These are phyloP conservation scores for Coemansia reversa DNA, from an alignment of 192 early-diverging fungal genomes.

Conservation along the genomic window DNA sequence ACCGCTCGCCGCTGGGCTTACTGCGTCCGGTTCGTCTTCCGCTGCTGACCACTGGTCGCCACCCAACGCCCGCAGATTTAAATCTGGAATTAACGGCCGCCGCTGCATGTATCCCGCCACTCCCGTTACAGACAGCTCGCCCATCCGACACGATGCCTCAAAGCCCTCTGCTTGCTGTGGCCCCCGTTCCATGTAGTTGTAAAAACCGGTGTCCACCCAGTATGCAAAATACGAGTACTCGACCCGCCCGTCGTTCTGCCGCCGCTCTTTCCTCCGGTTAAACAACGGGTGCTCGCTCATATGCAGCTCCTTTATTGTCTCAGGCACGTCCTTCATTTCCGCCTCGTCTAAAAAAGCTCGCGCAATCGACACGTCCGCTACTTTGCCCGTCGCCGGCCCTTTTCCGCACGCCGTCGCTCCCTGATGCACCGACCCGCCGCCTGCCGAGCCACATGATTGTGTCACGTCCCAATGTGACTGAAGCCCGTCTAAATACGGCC, in stretches of 20 bases:
- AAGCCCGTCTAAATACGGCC: slow-evolving; percentile 20
- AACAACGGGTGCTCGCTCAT: slow-evolving; percentile 31
- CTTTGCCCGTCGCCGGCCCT: background rate
- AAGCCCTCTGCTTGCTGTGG: slow-evolving; percentile 18
- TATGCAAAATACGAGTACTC: slow-evolving; percentile 66
- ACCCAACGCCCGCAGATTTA: slow-evolving; percentile 18
- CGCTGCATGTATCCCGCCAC: slow-evolving; percentile 32
- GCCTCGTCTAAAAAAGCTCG: slow-evolving; percentile 11
- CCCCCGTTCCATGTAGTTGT: slow-evolving; percentile 50
- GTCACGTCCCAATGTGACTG: background rate
- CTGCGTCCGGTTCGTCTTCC: background rate
- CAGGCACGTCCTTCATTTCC: slow-evolving; percentile 28
- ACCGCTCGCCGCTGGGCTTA: background rate
- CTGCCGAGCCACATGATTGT: background rate
- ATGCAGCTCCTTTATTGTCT: slow-evolving; percentile 22
- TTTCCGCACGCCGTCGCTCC: background rate
- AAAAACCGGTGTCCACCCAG: slow-evolving; percentile 94
- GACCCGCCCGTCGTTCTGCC: slow-evolving; percentile 33
- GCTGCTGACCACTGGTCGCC: slow-evolving; percentile 7
- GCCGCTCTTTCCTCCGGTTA: background rate
- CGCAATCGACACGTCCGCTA: slow-evolving; percentile 7
- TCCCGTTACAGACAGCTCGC: slow-evolving; percentile 30
- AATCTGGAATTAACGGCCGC: slow-evolving; percentile 23
- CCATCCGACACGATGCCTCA: slow-evolving; percentile 38
- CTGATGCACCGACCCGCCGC: background rate